Percentiles rank a stretch among this genome's conserved stretches.
phyloP scores from a whole-genome alignment of 2,329 filamentous ascomycete genomes.

The Apiospora pterosperma region DNA sequence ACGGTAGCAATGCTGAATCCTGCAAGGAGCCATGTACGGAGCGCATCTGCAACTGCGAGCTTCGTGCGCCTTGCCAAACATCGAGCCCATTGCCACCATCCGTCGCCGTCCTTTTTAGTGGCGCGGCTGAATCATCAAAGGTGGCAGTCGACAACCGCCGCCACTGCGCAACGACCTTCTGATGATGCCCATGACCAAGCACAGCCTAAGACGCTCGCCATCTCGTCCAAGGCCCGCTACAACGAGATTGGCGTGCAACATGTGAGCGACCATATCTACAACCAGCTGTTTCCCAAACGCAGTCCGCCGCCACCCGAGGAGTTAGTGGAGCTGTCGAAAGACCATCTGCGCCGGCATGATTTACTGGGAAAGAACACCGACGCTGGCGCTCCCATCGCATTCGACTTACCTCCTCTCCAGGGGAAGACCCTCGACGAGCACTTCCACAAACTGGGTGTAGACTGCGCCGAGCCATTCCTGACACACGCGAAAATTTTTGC shows the following conservation, averaged over 20 bases:
- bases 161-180: conserved; percentile 13
- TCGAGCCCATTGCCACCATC: conserved; percentile 35
- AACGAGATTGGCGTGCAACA: conserved; percentile 96
- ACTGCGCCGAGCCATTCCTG: conserved; percentile 83
- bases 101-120: conserved; percentile 37
- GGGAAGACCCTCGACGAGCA: conserved; percentile 87
- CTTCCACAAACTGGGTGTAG: conserved; percentile 82
- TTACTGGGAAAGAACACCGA: conserved; percentile 89
- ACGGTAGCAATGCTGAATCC: conserved; percentile 37
- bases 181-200: background rate
- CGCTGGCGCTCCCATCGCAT: conserved; percentile 69
- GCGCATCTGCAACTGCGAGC: conserved; percentile 36
- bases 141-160: conserved; percentile 40
- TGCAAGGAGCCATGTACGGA: conserved; percentile 34
- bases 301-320: conserved; percentile 59
- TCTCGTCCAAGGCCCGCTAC: conserved; percentile 62
- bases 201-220: conserved; percentile 21
- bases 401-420: conserved; percentile 78
- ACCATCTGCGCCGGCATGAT: conserved; percentile 83
- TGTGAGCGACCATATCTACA: conserved; percentile 76
- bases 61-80: conserved; percentile 51
- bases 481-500: conserved; percentile 72
- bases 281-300: conserved; percentile 72
- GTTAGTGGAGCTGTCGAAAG: conserved; percentile 74
- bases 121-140: conserved; percentile 27